Base-by-base conservation (phyloP, 2,329 filamentous ascomycete genomes). In the Colletotrichum tanaceti region DNA sequence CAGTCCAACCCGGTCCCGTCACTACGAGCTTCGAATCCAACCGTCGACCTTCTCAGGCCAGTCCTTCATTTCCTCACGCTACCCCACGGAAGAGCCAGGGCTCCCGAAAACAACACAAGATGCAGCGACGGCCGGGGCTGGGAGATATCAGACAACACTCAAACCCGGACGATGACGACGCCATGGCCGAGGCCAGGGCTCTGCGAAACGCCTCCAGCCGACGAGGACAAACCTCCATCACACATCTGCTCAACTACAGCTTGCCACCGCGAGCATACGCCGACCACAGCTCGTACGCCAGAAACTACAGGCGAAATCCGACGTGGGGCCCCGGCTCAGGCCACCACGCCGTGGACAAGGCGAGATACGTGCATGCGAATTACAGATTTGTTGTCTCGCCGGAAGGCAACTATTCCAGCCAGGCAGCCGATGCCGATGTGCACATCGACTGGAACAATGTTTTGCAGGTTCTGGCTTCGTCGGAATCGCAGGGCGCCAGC, bases 351-450 rank as follows among this genome's bases (percentile, higher is more conserved):
- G 88, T 90, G 50, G 96, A 99, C 79, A 98, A 98, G 82, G 92
- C 94, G 66, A 90, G 92, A 85, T 95, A 86, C 65, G 87, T 99
- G 18, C 94, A 99, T 79, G 94, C 96, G 72, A 99, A 99, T 79
- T 99, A 99, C 77, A 91, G 96, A 64, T 99, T 99, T 78, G 91
- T 99, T 68, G 94, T 99, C 59, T 90, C 93, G 69, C 95, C 96
- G 4, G 86, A 89, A 64, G 91, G 89, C 66, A 88, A 91, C 75
- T 99, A 98, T 77, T 86, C 88, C 68, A 87, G 88, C 6, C 94
- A 98, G 77, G 91, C 93, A 28, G 86, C 88, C 53, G 93, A 98
- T 78, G 92, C 96, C 22, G 95, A 99, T 79, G 86, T 94, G 55
- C 92, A 96, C 74, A 82, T 99, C 62, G 93, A 97, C 74, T 99